Evolutionary conservation across 495 filamentous ascomycete genomes (phyloP), one percentile per base, ranked within the genome.

Genomic region (Daldinia loculata): DNA sequence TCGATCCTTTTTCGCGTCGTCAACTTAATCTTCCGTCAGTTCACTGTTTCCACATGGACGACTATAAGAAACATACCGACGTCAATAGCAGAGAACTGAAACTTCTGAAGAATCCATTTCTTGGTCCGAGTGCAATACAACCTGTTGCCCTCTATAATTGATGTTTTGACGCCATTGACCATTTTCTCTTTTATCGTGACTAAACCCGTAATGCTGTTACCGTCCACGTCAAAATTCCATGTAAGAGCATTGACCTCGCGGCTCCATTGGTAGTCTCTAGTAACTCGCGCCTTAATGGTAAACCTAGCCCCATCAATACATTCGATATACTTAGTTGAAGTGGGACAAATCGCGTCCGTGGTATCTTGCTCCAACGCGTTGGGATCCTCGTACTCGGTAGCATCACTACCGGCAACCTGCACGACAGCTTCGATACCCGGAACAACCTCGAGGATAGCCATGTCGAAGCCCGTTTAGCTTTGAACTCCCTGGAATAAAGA

Each of bases 401-500:
- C 63, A 2, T 69, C 62, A 36, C 36, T n/a, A 0, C 69, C 76
- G 12, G 72, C 63, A 6, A 79, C 70, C 3, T 61, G 24, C 8
- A 84, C 61, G 11, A 50, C 70, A 26, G 77, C 69, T 58, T 74
- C 56, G 3, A 83, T 24, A 48, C 78, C 78, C 0, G 75, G 74
- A n/a, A 79, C 24, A 8, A 41, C 29, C 12, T 70, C 24, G n/a
- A 79, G 48, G 45, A 82, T 66, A 0, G 80, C 80, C 79, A 83
- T 82, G 5, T 14, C 41, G 61, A 55, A 6, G 11, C n/a, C 19
- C 4, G 8, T 4, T 24, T 12, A 22, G 39, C 15, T 41, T 7
- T 6, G 7, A 2, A 8, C 17, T 41, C 39, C 6, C 15, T 41
- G 0, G 6, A 14, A 48, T 9, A 24, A 19, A 48, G 17, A 17